Percentiles rank a stretch among this genome's conserved stretches.
Evolutionary conservation across 805 yeast species (phyloP).

Genomic region (Starmerella lactis-condensi): DNA sequence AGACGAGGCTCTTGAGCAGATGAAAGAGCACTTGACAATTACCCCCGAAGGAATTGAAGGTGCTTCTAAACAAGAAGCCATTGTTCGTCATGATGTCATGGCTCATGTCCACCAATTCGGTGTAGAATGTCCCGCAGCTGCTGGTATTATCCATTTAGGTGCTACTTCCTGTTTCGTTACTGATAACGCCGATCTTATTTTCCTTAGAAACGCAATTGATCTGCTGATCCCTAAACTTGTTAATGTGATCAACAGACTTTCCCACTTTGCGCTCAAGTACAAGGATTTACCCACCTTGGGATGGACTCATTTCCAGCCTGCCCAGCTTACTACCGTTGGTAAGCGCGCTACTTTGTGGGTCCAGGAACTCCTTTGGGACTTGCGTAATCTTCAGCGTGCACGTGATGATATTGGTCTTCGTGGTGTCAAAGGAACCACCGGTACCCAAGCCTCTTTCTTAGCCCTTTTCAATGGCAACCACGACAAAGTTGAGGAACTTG

Average conservation of each 20-base stretch:
- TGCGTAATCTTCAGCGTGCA: conserved; percentile 87
- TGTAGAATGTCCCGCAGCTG: conserved; percentile 79
- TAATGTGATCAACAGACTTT: conserved; percentile 79
- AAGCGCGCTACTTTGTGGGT: conserved; percentile 96
- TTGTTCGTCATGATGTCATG: conserved; percentile 98
- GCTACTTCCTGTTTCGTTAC: conserved; percentile 97
- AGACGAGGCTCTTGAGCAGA: conserved; percentile 79
- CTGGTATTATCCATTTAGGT: conserved; percentile 94
- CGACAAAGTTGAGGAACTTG: conserved; percentile 84
- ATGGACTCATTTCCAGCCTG: conserved; percentile 99
- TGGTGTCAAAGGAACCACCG: conserved; percentile 98
- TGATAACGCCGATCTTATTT: conserved; percentile 93
- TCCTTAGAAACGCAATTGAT: conserved; percentile 89
- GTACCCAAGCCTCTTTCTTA: conserved; percentile 94
- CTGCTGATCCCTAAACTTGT: conserved; percentile 84
- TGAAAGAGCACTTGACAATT: conserved; percentile 57
- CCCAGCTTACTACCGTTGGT: conserved; percentile 96
- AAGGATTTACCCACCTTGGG: conserved; percentile 95
- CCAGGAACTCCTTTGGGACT: conserved; percentile 94
- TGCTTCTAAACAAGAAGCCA: conserved; percentile 87
- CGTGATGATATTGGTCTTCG: conserved; percentile 90
- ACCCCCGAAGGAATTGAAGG: conserved; percentile 82
- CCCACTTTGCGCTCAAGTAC: conserved; percentile 73
- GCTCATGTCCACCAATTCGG: conserved; percentile 97
- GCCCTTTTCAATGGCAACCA: conserved; percentile 92